Base-by-base conservation (phyloP, 2,329 filamentous ascomycete genomes). In the Neocatenulostroma microsporum region DNA sequence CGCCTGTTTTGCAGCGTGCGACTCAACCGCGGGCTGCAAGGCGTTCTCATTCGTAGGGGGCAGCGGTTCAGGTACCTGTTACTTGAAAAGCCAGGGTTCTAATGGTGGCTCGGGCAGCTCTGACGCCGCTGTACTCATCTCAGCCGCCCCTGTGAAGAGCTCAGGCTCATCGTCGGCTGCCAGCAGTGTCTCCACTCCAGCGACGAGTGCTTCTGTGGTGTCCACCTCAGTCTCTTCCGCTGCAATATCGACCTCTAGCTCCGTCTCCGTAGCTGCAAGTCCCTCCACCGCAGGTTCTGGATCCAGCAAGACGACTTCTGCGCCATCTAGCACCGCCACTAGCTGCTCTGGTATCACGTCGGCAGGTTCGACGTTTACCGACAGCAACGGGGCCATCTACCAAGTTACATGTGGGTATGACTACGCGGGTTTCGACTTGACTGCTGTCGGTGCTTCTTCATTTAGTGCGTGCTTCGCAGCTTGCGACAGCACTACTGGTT, bases 41-140 rank as follows among this genome's bases (percentile, higher is more conserved):
- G 47, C 41, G 3, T 48, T 46, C 38, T 23, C 47, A 7, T 51
- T 42, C 36, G 20, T 42, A 8, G 42, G 43, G 14, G 41, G 37
- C 24, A 36, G 35, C 8, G 42, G 39, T 11, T 33, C 37, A 17
- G 45, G 44, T 5, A 45, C 31, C 11, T 50, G 48, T 34, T 50
- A 50, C 32, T 34, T 49, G 8, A 36, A 36, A 20, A 28, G 23
- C 17, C 17, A 13, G 14, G 23, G n/a, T 36, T 11, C 14, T 18
- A 24, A 24, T 14, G 33, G 25, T 8, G 4, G 8, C n/a, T n/a
- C 25, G 23, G 15, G 33, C 17, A 23, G 17, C 4, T 18, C 25
- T 11, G 33, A 36, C 15, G 13, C 33, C 8, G 33, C 33, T 20
- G 25, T 29, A 17, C 15, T 18, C 3, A 21, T 36, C 25, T 36